These are phyloP conservation scores for Penicillium carneum DNA, from an alignment of 2,329 filamentous ascomycete species.

Conservation along the genomic window DNA sequence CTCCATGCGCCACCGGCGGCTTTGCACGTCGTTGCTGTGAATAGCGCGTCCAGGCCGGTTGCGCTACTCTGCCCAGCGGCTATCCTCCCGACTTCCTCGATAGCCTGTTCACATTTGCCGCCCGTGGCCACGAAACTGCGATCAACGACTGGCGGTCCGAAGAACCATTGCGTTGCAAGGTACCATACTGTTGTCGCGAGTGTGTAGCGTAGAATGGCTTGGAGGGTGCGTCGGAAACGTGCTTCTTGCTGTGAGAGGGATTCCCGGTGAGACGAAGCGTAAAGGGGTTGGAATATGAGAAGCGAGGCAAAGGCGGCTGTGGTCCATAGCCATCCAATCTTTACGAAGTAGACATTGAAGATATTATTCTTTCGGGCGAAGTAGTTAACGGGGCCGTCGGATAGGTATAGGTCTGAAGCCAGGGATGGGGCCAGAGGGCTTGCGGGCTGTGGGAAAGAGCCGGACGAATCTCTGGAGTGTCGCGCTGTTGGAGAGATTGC, in stretches of 20 bases:
- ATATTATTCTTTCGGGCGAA: conserved; percentile 93
- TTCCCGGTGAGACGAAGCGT: conserved; percentile 53
- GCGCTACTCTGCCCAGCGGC: conserved; percentile 18
- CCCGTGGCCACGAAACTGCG: conserved; percentile 87
- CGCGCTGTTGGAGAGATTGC: conserved; percentile 76
- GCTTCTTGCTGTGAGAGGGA: conserved; percentile 31
- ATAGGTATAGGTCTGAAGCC: conserved; percentile 40
- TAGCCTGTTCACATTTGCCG: conserved; percentile 75
- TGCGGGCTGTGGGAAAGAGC: conserved; percentile 61
- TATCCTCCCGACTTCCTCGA: conserved; percentile 53
- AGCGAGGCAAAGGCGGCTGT: conserved; percentile 76
- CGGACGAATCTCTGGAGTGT: conserved; percentile 33
- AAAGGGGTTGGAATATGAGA: conserved; percentile 69
- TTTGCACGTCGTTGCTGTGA: conserved; percentile 83
- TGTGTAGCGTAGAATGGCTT: conserved; percentile 72
- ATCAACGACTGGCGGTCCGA: conserved; percentile 89
- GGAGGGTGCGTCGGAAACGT: conserved; percentile 57
- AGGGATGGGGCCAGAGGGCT: conserved; percentile 51
- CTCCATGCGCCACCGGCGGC: conserved; percentile 81
- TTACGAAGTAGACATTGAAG: conserved; percentile 92
- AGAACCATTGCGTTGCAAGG: conserved; percentile 93
- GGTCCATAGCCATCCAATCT: conserved; percentile 92
- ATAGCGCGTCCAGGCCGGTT: conserved; percentile 57
- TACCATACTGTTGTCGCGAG: conserved; percentile 81
- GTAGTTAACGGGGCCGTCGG: conserved; percentile 63